Evolutionary conservation across 2,329 filamentous ascomycete species (phyloP).

Genomic region (Talaromyces piceae): DNA sequence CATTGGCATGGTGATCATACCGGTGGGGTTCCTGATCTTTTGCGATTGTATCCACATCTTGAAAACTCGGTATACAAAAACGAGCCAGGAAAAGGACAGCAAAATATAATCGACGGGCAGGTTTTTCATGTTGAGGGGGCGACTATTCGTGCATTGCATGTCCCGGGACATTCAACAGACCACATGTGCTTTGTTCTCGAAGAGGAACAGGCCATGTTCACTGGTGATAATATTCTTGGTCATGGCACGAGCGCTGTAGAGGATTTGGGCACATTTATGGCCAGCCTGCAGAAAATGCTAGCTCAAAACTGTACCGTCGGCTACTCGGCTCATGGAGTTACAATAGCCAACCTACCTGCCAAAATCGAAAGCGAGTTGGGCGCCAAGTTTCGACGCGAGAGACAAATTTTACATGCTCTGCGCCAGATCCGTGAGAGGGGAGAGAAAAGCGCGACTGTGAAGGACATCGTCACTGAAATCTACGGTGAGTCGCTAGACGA

Average conservation of each 20-base stretch:
- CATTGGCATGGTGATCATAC: conserved; percentile 43
- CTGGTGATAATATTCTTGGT: conserved; percentile 71
- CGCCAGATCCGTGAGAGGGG: conserved; percentile 4
- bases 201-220: conserved; percentile 70
- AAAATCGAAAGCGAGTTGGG: conserved; percentile 35
- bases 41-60: conserved; percentile 24
- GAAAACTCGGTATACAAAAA: conserved; percentile 31
- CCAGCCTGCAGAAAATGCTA: conserved; percentile 27
- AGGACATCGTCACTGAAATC: conserved; percentile 37
- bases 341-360: conserved; percentile 29
- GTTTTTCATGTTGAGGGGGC: conserved; percentile 34
- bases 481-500: conserved; percentile 32
- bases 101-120: conserved; percentile 31
- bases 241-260: conserved; percentile 40
- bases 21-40: conserved; percentile 34
- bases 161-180: conserved; percentile 64
- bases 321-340: conserved; percentile 41
- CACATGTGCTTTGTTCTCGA: conserved; percentile 67
- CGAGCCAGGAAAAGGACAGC: conserved; percentile 22
- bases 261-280: conserved; percentile 33
- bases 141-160: conserved; percentile 36
- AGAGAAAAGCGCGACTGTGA: conserved; percentile 29
- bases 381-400: conserved; percentile 35
- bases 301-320: conserved; percentile 30
- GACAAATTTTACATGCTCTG: conserved; percentile 32